phyloP scores from a whole-genome alignment of 495 filamentous ascomycete species.

The Talaromyces adpressus region DNA sequence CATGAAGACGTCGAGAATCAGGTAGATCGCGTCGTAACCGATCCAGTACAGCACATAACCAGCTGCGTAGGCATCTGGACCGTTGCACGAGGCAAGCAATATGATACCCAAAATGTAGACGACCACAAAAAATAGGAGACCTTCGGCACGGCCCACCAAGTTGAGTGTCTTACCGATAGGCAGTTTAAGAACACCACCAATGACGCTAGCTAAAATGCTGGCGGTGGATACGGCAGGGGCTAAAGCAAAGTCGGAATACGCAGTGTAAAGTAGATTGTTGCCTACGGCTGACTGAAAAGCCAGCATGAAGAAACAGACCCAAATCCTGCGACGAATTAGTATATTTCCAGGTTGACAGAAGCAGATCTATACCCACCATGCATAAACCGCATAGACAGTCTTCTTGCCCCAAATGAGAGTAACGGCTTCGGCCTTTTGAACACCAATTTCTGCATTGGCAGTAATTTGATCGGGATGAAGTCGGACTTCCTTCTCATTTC shows the following conservation, averaged over 20 bases:
- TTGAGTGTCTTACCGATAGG: constrained; percentile 62
- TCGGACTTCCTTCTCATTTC: constrained; percentile 24
- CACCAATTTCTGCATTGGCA: constrained; percentile 25
- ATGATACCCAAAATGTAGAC: constrained; percentile 38
- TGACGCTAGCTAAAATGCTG: constrained; percentile 36
- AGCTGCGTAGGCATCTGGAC: constrained; percentile 39
- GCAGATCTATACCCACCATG: constrained; percentile 20
- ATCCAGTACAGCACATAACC: constrained; percentile 50
- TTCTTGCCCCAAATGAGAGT: constrained; percentile 32
- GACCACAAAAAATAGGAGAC: constrained; percentile 36
- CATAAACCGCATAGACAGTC: constrained; percentile 27
- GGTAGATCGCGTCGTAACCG: constrained; percentile 51
- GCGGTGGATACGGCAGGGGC: constrained; percentile 31
- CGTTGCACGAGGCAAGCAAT: constrained; percentile 42
- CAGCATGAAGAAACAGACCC: constrained; percentile 37
- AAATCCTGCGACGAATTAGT: constrained; percentile 24
- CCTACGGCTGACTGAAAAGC: constrained; percentile 31
- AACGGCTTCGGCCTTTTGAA: constrained; percentile 36
- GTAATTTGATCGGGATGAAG: constrained; percentile 21
- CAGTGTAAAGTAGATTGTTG: constrained; percentile 20
- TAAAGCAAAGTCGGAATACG: constrained; percentile 22
- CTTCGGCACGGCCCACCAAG: constrained; percentile 53
- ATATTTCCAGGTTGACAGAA: background rate
- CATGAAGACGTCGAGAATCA: constrained; percentile 54
- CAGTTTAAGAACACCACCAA: constrained; percentile 59